These are phyloP conservation scores for Crithidia fasciculata DNA, from an alignment of 208 protist species.

Conservation along the genomic window DNA sequence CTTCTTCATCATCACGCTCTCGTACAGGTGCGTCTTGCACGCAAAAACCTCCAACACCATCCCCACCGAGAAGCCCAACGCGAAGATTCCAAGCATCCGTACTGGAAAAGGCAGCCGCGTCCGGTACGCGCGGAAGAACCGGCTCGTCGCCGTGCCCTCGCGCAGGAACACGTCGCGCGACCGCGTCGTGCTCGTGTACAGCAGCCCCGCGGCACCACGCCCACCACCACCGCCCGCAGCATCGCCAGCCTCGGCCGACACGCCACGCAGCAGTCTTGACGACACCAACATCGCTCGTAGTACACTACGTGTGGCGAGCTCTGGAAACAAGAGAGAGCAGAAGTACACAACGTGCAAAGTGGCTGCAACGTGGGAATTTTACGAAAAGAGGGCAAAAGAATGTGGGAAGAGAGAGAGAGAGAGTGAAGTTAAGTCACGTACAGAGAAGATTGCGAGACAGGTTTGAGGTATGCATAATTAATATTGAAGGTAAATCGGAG, in stretches of 20 bases:
- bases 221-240: background rate
- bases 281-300: background rate
- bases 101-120: slow-evolving; percentile 51
- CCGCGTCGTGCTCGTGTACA: slow-evolving; percentile 8
- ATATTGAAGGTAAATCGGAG: too few species aligned
- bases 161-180: slow-evolving; percentile 62
- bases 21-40: slow-evolving; percentile 84
- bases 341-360: too few species aligned
- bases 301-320: background rate
- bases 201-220: slow-evolving; percentile 3
- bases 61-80: slow-evolving; percentile 62
- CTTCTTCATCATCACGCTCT: slow-evolving; percentile 84
- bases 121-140: slow-evolving; percentile 62
- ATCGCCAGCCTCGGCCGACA: background rate
- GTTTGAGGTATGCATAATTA: too few species aligned
- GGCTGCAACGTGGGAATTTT: background rate
- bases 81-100: slow-evolving; percentile 64
- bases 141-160: slow-evolving; percentile 44
- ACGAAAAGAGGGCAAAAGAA: too few species aligned
- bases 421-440: too few species aligned
- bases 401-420: too few species aligned
- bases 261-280: background rate
- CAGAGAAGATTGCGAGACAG: too few species aligned
- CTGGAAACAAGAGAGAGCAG: background rate
- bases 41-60: slow-evolving; percentile 75